Conservation (phyloP, 2,329 filamentous ascomycete genomes). For the Cercospora beticola region DNA sequence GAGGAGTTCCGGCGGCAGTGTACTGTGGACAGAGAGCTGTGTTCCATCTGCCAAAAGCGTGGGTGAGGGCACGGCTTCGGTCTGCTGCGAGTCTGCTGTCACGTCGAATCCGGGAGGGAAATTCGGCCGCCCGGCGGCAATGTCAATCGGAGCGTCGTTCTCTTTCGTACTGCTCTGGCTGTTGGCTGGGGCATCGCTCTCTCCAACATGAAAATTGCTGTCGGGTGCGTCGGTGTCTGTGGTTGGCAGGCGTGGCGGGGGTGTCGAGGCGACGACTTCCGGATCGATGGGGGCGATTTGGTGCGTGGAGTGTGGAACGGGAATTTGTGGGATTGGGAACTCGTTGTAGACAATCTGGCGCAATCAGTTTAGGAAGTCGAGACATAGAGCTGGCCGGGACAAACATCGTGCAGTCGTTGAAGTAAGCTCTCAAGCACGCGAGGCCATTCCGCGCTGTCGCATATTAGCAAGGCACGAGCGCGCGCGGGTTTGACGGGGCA, state of each 20-base stretch:
- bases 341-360: constrained; percentile 69
- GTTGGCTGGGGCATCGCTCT: constrained; percentile 23
- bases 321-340: constrained; percentile 68
- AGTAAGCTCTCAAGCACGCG: constrained; percentile 64
- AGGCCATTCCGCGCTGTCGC: constrained; percentile 66
- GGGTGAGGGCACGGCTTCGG: constrained; percentile 28
- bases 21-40: constrained; percentile 38
- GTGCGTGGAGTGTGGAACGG: constrained; percentile 52
- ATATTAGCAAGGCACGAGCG: constrained; percentile 22
- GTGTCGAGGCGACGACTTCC: constrained; percentile 35
- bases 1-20: constrained; percentile 64
- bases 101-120: constrained; percentile 41
- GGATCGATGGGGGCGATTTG: constrained; percentile 43
- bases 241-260: constrained; percentile 40
- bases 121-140: constrained; percentile 39
- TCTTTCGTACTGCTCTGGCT: constrained; percentile 66
- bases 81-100: constrained; percentile 24
- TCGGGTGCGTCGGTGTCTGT: constrained; percentile 25
- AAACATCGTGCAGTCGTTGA: constrained; percentile 65
- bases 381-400: constrained; percentile 18
- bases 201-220: constrained; percentile 27
- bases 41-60: constrained; percentile 3
- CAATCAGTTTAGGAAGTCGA: constrained; percentile 7
- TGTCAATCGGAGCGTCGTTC: constrained; percentile 53
- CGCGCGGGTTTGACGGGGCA: constrained; percentile 28